phyloP scores from a whole-genome alignment of 495 filamentous ascomycete species.

The Astrothelium macrocarpum region DNA sequence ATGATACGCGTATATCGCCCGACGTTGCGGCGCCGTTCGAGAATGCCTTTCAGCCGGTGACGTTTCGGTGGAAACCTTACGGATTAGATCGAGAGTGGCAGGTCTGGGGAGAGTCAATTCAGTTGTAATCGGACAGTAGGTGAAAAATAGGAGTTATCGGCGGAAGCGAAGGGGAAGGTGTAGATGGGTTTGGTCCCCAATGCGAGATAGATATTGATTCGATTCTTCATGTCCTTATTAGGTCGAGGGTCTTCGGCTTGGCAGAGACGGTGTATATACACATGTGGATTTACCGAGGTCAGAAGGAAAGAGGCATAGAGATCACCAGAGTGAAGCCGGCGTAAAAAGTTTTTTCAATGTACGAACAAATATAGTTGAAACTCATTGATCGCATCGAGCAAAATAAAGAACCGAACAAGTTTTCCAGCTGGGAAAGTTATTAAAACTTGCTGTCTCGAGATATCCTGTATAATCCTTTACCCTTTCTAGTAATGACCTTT shows the following conservation, averaged over 20 bases:
- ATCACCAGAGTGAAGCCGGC: neutral
- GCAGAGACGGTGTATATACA: too few relatives aligned
- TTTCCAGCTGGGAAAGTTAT: too few relatives aligned
- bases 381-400: too few relatives aligned
- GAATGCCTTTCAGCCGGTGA: neutral
- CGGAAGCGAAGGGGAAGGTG: neutral
- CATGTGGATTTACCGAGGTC: too few relatives aligned
- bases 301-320: too few relatives aligned
- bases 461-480: neutral
- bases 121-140: too few relatives aligned
- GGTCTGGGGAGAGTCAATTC: conserved; percentile 13
- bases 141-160: conserved; percentile 32
- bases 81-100: conserved; percentile 12
- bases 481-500: neutral
- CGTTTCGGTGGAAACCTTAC: conserved; percentile 10
- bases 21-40: neutral
- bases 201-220: too few relatives aligned
- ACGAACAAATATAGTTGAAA: too few relatives aligned
- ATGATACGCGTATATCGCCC: neutral
- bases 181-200: neutral
- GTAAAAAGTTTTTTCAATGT: neutral
- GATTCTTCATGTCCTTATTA: too few relatives aligned
- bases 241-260: too few relatives aligned
- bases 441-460: neutral
- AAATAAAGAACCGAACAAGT: too few relatives aligned